Conservation (phyloP, 2,329 filamentous ascomycete species). For the Knoxdaviesia capensis region DNA sequence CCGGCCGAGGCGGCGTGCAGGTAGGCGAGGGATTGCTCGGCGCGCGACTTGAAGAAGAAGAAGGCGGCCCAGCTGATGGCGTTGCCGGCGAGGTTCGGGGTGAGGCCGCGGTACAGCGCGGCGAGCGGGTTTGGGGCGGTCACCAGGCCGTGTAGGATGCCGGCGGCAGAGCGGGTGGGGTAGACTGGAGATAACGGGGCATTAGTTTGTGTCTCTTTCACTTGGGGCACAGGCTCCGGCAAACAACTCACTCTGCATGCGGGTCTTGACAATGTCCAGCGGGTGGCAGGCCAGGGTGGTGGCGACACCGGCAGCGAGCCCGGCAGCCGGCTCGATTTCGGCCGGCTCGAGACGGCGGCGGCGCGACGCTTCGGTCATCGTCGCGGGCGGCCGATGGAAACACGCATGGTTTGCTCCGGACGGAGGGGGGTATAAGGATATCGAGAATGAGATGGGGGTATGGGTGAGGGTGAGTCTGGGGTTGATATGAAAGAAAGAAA, state of each 20-base stretch:
- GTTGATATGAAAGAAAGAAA: neutral
- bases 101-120: constrained; percentile 74
- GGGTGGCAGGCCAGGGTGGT: constrained; percentile 80
- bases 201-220: neutral
- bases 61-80: constrained; percentile 81
- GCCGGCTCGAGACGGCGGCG: constrained; percentile 22
- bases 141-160: constrained; percentile 27
- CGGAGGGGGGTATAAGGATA: too few relatives aligned
- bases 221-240: neutral
- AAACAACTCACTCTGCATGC: constrained; percentile 56
- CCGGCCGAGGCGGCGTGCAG: constrained; percentile 5
- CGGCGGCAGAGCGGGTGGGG: neutral
- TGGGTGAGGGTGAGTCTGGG: neutral
- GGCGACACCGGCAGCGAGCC: constrained; percentile 71
- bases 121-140: constrained; percentile 33
- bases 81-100: constrained; percentile 81
- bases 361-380: too few relatives aligned
- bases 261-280: constrained; percentile 89
- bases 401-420: constrained; percentile 25
- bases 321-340: constrained; percentile 70
- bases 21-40: constrained; percentile 25
- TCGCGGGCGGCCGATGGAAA: constrained; percentile 26
- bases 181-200: neutral
- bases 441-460: constrained; percentile 8
- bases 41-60: constrained; percentile 53